Conservation (phyloP, 2,329 filamentous ascomycete genomes). For the Aspergillus floridensis region DNA sequence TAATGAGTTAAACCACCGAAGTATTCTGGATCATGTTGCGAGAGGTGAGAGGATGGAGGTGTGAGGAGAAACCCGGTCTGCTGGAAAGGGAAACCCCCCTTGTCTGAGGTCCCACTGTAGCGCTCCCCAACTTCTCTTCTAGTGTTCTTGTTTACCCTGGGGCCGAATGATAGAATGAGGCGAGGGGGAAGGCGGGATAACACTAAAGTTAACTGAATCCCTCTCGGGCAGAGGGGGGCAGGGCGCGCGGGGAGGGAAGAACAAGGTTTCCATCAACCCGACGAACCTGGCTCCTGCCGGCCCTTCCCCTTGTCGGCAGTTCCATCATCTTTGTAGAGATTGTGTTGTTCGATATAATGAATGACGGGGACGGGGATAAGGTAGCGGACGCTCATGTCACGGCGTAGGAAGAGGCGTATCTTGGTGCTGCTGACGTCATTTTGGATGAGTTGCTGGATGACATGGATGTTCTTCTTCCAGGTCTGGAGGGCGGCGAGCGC, state of each 20-base stretch:
- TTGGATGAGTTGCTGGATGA: slow-evolving; percentile 83
- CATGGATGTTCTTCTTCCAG: slow-evolving; percentile 82
- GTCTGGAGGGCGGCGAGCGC: slow-evolving; percentile 76
- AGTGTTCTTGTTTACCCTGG: too few species aligned
- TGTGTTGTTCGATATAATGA: slow-evolving; percentile 67
- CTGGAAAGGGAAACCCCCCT: too few species aligned
- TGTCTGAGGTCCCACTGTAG: too few species aligned
- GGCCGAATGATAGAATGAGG: too few species aligned
- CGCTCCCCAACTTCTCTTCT: too few species aligned
- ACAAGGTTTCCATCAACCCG: slow-evolving; percentile 21
- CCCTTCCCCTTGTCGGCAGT: slow-evolving; percentile 36
- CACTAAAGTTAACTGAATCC: neutral
- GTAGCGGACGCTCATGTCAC: slow-evolving; percentile 80
- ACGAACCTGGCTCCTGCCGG: slow-evolving; percentile 23
- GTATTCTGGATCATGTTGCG: too few species aligned
- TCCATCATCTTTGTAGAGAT: slow-evolving; percentile 59
- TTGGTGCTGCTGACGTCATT: slow-evolving; percentile 81
- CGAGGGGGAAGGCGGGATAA: too few species aligned
- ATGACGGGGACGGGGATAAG: slow-evolving; percentile 71
- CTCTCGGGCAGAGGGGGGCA: neutral
- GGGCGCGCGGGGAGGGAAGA: too few species aligned
- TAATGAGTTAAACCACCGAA: too few species aligned
- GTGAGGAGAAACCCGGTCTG: too few species aligned
- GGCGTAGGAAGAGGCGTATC: slow-evolving; percentile 75
- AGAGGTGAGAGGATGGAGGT: too few species aligned